Evolutionary conservation across 2,329 filamentous ascomycete species (phyloP).

Genomic region (Cladosporium sphaerospermum): DNA sequence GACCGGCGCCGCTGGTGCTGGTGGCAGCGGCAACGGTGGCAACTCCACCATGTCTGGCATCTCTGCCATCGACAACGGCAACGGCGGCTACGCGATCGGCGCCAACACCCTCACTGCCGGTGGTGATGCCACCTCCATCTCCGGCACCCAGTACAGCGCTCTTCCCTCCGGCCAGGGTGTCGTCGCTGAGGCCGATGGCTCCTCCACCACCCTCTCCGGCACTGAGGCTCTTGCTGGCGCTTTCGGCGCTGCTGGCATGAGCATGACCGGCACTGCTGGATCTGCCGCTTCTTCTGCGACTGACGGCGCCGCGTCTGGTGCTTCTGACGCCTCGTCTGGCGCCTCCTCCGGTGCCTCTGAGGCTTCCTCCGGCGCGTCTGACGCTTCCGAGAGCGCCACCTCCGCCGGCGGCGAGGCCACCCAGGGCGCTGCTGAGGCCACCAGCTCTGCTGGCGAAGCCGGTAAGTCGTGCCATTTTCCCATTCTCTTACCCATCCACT

Average conservation of each 20-base stretch:
- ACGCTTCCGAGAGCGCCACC: background rate
- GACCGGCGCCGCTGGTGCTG: slow-evolving; percentile 10
- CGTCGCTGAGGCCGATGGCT: slow-evolving; percentile 18
- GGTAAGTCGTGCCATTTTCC: background rate
- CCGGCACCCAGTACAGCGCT: slow-evolving; percentile 15
- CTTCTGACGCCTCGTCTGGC: slow-evolving; percentile 13
- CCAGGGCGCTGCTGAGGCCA: slow-evolving; percentile 8
- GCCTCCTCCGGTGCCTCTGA: slow-evolving; percentile 11
- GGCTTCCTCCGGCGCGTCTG: slow-evolving; percentile 3
- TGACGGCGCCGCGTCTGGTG: slow-evolving; percentile 14
- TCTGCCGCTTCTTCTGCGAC: background rate
- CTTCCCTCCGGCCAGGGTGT: slow-evolving; percentile 20
- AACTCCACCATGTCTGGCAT: background rate
- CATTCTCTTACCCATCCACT: background rate
- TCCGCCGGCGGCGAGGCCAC: background rate
- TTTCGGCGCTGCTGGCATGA: slow-evolving; percentile 8
- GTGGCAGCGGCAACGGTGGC: background rate
- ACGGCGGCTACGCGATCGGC: slow-evolving; percentile 14
- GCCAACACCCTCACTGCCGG: slow-evolving; percentile 16
- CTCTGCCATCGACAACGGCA: slow-evolving; percentile 10
- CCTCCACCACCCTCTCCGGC: slow-evolving; percentile 17
- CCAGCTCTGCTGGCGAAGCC: slow-evolving; percentile 7
- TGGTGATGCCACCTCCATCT: slow-evolving; percentile 8
- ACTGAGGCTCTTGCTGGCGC: slow-evolving; percentile 15
- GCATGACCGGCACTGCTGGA: slow-evolving; percentile 12